Percentiles rank a stretch among this genome's conserved stretches.
Evolutionary conservation across 805 yeast genomes (phyloP).

Genomic region (Candida multigemmis): DNA sequence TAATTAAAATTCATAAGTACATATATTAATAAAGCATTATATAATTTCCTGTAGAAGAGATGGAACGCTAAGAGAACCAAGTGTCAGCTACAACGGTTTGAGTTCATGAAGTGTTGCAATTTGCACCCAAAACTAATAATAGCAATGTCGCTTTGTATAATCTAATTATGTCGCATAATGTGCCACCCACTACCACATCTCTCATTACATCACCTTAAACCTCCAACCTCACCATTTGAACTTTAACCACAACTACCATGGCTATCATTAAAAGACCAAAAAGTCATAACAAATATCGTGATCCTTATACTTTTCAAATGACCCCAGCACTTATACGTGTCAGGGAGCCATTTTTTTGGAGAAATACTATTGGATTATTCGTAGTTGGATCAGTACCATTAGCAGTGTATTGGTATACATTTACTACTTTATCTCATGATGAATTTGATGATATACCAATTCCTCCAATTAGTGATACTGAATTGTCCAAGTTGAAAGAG

Average conservation of each 20-base stretch:
- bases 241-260: not conserved
- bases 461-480: conserved; percentile 81
- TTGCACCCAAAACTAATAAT: too few relatives aligned
- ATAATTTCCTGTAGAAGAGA: too few relatives aligned
- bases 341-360: conserved; percentile 76
- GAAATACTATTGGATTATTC: conserved; percentile 57
- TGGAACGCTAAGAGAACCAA: too few relatives aligned
- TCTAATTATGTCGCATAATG: too few relatives aligned
- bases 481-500: conserved; percentile 59
- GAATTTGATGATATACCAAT: conserved; percentile 89
- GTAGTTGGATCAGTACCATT: conserved; percentile 55
- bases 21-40: too few relatives aligned
- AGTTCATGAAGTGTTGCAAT: too few relatives aligned
- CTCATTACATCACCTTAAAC: not conserved
- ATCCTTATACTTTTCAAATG: conserved; percentile 71
- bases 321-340: conserved; percentile 92
- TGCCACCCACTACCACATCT: not conserved
- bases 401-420: conserved; percentile 59
- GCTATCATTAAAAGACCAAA: conserved; percentile 23
- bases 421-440: conserved; percentile 58
- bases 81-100: too few relatives aligned
- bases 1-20: too few relatives aligned
- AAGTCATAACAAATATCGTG: conserved; percentile 38
- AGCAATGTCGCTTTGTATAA: too few relatives aligned
- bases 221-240: too few relatives aligned